Evolutionary conservation across 2,329 filamentous ascomycete species (phyloP).

Genomic region (Colletotrichum melonis): DNA sequence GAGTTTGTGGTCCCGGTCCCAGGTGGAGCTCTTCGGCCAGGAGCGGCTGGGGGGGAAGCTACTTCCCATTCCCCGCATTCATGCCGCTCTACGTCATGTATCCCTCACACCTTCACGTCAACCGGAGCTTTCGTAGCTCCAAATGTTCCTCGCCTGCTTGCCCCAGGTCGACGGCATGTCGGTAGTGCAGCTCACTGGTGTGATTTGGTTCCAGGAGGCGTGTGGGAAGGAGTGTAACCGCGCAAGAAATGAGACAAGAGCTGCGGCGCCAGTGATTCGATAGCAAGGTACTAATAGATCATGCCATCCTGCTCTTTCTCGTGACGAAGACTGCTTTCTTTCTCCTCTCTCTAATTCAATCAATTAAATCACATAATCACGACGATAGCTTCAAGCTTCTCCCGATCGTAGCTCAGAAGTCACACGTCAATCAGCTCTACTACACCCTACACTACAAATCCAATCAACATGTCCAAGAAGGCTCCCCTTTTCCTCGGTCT

Average conservation of each 20-base stretch:
- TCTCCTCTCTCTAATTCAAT: not conserved
- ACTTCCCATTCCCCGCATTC: conserved; percentile 39
- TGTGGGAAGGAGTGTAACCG: conserved; percentile 22
- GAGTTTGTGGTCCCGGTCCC: not conserved
- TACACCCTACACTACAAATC: not conserved
- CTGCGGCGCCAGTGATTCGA: conserved; percentile 18
- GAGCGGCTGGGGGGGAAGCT: conserved; percentile 28
- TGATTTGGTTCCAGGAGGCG: conserved; percentile 15
- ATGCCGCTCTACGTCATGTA: conserved; percentile 43
- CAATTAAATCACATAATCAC: conserved; percentile 19
- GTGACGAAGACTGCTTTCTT: not conserved
- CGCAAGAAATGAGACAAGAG: conserved; percentile 24
- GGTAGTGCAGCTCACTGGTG: conserved; percentile 12
- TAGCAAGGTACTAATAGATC: conserved; percentile 34
- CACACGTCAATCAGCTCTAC: not conserved
- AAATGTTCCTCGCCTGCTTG: conserved; percentile 7
- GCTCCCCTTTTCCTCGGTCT: conserved; percentile 66
- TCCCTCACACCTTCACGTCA: conserved; percentile 32
- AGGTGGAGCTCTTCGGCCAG: conserved; percentile 16
- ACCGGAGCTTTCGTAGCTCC: conserved; percentile 19
- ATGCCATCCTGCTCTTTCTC: conserved; percentile 10
- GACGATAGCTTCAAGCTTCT: not conserved
- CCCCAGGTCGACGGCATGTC: not conserved
- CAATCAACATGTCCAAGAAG: conserved; percentile 56
- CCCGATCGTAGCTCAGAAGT: not conserved